A percentile compares a stretch with the other conserved stretches of the same genome.
Conservation (phyloP, 225 moss, liverwort and hornwort species). For the Physcomitrellopsis africana region DNA sequence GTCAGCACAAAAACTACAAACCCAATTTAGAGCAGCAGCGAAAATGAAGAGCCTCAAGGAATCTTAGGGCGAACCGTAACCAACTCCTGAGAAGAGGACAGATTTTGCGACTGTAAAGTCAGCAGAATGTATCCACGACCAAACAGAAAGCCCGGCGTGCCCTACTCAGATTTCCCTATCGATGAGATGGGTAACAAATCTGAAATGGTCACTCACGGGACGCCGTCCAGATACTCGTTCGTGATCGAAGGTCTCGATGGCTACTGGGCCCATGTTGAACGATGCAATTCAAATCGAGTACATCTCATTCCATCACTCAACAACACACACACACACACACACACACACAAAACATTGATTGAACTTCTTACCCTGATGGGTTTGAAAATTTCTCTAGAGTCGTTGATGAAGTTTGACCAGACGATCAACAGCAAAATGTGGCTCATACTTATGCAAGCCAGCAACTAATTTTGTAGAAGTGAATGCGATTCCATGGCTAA, state of each 20-base stretch:
- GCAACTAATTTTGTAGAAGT: conserved; percentile 15
- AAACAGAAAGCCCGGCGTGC: conserved; percentile 40
- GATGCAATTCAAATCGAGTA: conserved; percentile 54
- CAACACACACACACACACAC: too few species aligned
- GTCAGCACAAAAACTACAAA: too few species aligned
- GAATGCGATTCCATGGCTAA: conserved; percentile 16
- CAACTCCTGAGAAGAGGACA: neutral
- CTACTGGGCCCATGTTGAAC: conserved; percentile 51
- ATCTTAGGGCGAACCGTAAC: conserved; percentile 6
- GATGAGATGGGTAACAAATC: conserved; percentile 44
- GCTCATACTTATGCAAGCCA: neutral
- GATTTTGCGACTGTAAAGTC: conserved; percentile 3
- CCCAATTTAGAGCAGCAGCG: neutral
- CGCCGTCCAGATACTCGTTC: conserved; percentile 46
- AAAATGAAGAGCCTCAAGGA: neutral
- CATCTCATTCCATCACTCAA: neutral
- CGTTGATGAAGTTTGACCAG: neutral
- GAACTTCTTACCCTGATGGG: neutral
- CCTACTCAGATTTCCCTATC: conserved; percentile 51
- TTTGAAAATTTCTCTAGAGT: neutral
- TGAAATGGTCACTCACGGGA: conserved; percentile 48
- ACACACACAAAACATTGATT: too few species aligned
- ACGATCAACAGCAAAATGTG: neutral
- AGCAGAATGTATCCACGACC: conserved; percentile 49
- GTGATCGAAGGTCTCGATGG: conserved; percentile 56